Evolutionary conservation across 1,284 basidiomycete genomes (phyloP), one percentile per base, ranked within the genome.

Genomic region (Sporisorium iseilematis-ciliati): DNA sequence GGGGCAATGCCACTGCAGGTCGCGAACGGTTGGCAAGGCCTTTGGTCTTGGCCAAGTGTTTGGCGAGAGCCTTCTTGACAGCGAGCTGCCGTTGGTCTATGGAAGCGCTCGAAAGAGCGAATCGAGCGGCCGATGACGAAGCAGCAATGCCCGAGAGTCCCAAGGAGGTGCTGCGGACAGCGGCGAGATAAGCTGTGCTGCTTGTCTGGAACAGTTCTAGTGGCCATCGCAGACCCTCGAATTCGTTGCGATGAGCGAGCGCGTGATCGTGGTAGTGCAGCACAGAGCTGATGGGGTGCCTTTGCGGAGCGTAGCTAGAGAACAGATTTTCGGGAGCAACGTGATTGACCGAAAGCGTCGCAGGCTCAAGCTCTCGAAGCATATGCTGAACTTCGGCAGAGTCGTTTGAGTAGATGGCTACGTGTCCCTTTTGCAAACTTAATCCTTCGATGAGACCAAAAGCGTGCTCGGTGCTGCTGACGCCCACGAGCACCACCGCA

Each of bases 381-480:
- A 65, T 35, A 20, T 65, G 57, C 41, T 54, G 51, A 11, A 65
- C 51, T 25, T 65, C 56, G 18, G 63, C 63, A n/a, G 52, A 55
- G 43, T 65, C 63, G 33, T 54, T 2, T 33, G 63, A 65, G 40
- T 58, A 65, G 35, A 65, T 31, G 7, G 31, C 43, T 57, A 58
- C 55, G 51, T 59, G 62, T 3, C 62, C 62, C 48, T 46, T 35
- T 3, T 64, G 29, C 26, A 64, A 26, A 1, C 62, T 55, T 2
- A 64, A 49, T 8, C 25, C 23, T 42, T 65, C 56, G 29, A 59
- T 48, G 1, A 65, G 3, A 20, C 53, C 21, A 12, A 58, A 59
- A 2, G 57, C 56, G n/a, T 65, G 63, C 38, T 65, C 63, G 26
- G 56, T 65, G 63, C 63, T 59, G 51, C 53, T 65, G 10, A 65